These are phyloP conservation scores for Lachancea thermotolerans DNA, from an alignment of 805 yeast species.

Conservation along the genomic window DNA sequence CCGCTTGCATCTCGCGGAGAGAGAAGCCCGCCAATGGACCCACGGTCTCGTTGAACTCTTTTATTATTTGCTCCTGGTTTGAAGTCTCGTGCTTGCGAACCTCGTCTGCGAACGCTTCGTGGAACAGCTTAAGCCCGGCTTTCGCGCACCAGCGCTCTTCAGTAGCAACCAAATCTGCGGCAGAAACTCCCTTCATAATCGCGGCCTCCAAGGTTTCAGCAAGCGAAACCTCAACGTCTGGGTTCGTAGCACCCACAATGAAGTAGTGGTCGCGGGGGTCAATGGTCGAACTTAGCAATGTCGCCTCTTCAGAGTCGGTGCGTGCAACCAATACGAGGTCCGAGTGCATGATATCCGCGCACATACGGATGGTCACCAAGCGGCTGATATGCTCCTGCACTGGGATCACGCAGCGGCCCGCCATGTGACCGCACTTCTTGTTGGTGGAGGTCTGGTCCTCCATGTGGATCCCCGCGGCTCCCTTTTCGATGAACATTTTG, in stretches of 20 bases:
- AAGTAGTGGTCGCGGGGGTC: constrained; percentile 93
- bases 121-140: constrained; percentile 83
- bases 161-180: constrained; percentile 59
- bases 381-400: constrained; percentile 96
- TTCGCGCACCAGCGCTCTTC: constrained; percentile 77
- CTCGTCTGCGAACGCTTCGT: constrained; percentile 84
- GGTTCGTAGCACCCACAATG: constrained; percentile 85
- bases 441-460: constrained; percentile 99
- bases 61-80: constrained; percentile 51
- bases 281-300: constrained; percentile 86
- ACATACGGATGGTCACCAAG: constrained; percentile 85
- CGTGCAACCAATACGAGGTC: constrained; percentile 86
- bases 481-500: constrained; percentile 92
- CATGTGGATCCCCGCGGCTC: constrained; percentile 98
- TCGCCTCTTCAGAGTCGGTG: constrained; percentile 97
- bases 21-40: constrained; percentile 73
- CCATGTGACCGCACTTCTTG: constrained; percentile 99
- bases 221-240: constrained; percentile 58
- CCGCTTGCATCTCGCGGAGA: constrained; percentile 66
- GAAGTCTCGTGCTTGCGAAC: constrained; percentile 59
- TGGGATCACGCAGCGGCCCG: constrained; percentile 95
- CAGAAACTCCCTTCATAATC: constrained; percentile 65
- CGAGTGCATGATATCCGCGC: constrained; percentile 88
- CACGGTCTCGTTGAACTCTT: constrained; percentile 59
- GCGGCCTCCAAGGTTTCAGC: constrained; percentile 76